Percentiles rank a stretch among this genome's conserved stretches.
phyloP scores from a whole-genome alignment of 257 asterid genomes.

The Jasminum sambac region DNA sequence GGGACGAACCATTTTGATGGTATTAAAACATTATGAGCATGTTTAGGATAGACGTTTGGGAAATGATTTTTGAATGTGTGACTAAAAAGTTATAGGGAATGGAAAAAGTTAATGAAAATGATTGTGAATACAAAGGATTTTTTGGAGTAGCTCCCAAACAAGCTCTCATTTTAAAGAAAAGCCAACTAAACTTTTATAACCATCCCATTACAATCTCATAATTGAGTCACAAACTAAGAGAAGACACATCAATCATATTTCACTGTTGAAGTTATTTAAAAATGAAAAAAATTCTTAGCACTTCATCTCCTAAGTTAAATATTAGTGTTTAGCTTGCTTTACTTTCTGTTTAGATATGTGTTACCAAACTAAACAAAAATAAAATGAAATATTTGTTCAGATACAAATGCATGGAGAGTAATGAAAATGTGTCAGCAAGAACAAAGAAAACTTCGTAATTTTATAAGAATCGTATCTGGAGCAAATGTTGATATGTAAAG shows the following conservation, averaged over 20 bases:
- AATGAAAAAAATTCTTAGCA: neutral
- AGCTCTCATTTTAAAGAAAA: neutral
- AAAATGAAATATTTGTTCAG: neutral
- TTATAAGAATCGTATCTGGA: neutral
- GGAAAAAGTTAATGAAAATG: no score
- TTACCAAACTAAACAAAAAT: neutral
- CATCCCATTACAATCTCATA: neutral
- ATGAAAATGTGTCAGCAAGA: neutral
- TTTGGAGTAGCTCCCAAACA: no score
- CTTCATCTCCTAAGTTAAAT: neutral
- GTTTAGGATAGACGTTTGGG: no score
- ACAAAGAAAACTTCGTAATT: neutral
- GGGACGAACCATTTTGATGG: neutral
- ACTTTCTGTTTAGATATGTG: neutral
- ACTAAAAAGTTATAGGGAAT: no score
- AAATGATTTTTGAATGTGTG: no score
- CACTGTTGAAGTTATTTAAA: neutral
- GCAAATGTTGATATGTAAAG: neutral
- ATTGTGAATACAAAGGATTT: no score
- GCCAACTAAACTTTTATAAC: neutral
- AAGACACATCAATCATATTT: neutral
- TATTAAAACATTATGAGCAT: no score
- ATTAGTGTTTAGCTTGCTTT: neutral
- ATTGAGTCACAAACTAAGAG: neutral
- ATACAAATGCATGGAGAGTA: neutral